Base-by-base conservation (phyloP, 148 eudicot genomes). In the Silene conica region DNA sequence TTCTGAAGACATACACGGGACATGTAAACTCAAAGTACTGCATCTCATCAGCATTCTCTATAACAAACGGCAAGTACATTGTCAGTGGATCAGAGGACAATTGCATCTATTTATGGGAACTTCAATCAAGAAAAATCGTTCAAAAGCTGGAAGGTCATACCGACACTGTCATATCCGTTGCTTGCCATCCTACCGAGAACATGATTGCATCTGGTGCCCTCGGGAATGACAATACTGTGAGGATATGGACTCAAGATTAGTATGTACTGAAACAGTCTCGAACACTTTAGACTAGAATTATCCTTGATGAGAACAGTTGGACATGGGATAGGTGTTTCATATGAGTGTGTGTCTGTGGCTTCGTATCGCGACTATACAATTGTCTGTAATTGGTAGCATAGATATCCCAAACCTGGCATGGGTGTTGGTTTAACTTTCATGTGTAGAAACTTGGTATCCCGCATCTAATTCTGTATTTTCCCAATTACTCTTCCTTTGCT, bases 131-230 rank as follows among this genome's bases (percentile, higher is more conserved):
- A 76, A 89, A 94, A 76, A 63, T 94, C 41, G 89, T 94, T 54
- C 98, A 94, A 79, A 91, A 87, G 83, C 73, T 94, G 73, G 98
- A 91, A 84, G 98, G 98, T 67, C 98, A 94, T 77, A 89, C 97
- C 1, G 98, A 91, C 68, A 83, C 97, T 0, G 96, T 90, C 31
- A 80, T 94, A 67, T 74, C 97, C 34, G 98, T 95, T 20, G 76
- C 96, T 19, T 95, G 97, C 73, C 96, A 95, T 80, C 97, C 98
- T 4, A 89, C 85, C 5, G 74, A 86, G 73, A 92, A 95, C 77
- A 88, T 88, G 96, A 95, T 95, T 62, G 98, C 93, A 19, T 95
- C 98, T 25, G 92, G 89, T 74, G 86, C 96, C 22, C 93, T 90
- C 12, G 96, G 77, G 62, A 86, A 87, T 25, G 98, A 95, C 82